Percentiles rank a stretch among this genome's conserved stretches.
Evolutionary conservation across 768 basidiomycete genomes (phyloP).

Genomic region (Thelephora ganbajun): DNA sequence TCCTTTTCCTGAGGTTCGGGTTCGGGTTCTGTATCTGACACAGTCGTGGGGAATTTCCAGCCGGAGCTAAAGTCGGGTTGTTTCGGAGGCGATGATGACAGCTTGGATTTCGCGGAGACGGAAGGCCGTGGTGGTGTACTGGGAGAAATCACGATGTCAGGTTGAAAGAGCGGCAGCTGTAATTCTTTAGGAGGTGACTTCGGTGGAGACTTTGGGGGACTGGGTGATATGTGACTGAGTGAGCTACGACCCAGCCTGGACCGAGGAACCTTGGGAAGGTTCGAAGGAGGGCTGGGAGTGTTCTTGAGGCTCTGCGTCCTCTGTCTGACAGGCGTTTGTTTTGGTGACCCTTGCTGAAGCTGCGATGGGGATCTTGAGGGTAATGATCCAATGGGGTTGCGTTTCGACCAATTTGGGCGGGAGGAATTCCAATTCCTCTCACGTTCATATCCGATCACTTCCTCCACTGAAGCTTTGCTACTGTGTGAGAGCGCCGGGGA

Average conservation of each 20-base stretch:
- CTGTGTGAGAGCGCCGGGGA: neutral
- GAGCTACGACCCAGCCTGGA: neutral
- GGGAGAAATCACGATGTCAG: neutral
- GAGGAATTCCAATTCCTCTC: neutral
- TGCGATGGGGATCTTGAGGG: constrained; percentile 2
- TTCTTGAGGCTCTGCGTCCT: neutral
- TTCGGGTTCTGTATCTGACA: neutral
- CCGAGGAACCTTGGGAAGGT: neutral
- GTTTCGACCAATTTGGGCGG: constrained; percentile 8
- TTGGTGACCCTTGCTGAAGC: neutral
- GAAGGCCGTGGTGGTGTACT: neutral
- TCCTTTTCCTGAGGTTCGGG: neutral
- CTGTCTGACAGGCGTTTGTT: neutral
- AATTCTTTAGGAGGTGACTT: constrained; percentile 7
- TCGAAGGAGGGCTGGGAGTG: neutral
- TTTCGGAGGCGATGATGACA: neutral
- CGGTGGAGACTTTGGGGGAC: constrained; percentile 1
- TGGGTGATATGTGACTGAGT: no score
- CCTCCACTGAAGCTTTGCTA: neutral
- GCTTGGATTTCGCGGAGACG: neutral
- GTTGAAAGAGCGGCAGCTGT: constrained; percentile 4
- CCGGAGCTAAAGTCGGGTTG: neutral
- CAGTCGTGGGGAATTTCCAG: neutral
- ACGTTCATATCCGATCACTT: constrained; percentile 19
- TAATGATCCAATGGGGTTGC: constrained; percentile 6